A percentile compares a stretch with the other conserved stretches of the same genome.
These are phyloP conservation scores for Chlorella variabilis DNA, from an alignment of 163 green algal genomes.

Conservation along the genomic window DNA sequence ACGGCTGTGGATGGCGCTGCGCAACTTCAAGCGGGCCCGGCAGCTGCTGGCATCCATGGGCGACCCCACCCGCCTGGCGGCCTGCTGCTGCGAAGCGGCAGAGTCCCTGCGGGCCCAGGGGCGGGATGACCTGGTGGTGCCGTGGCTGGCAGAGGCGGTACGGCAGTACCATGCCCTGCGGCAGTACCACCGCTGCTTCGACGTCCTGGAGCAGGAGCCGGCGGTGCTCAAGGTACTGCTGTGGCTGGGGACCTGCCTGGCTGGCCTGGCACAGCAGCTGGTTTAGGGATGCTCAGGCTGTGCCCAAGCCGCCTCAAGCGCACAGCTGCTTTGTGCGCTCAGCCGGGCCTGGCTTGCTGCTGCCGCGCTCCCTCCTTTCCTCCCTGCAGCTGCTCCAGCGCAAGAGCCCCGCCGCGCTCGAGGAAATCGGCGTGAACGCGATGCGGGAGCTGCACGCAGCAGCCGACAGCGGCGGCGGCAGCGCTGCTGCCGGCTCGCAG, in stretches of 20 bases:
- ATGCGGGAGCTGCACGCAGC: conserved; percentile 9
- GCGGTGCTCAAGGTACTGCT: not conserved
- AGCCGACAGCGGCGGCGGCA: not conserved
- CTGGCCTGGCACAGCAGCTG: too few species aligned
- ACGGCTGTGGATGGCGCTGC: conserved; percentile 1
- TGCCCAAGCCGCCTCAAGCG: too few species aligned
- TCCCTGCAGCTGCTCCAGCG: conserved; percentile 21
- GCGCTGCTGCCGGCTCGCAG: not conserved
- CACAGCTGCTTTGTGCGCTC: too few species aligned
- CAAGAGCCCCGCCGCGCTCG: not conserved
- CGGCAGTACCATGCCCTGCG: not conserved
- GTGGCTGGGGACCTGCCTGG: not conserved
- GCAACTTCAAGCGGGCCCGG: conserved; percentile 15
- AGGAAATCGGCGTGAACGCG: conserved; percentile 6
- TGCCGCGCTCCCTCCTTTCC: too few species aligned
- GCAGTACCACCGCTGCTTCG: not conserved
- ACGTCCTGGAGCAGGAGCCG: not conserved
- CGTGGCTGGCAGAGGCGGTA: conserved; percentile 17
- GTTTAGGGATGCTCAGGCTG: too few species aligned
- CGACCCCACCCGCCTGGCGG: conserved; percentile 7
- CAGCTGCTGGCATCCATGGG: conserved; percentile 17
- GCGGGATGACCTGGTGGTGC: not conserved
- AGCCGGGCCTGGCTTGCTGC: too few species aligned
- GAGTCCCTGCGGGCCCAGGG: not conserved
- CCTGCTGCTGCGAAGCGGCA: conserved; percentile 24